Evolutionary conservation across 2,329 filamentous ascomycete genomes (phyloP), one percentile per base, ranked within the genome.

Genomic region (Helicocarpus griseus): DNA sequence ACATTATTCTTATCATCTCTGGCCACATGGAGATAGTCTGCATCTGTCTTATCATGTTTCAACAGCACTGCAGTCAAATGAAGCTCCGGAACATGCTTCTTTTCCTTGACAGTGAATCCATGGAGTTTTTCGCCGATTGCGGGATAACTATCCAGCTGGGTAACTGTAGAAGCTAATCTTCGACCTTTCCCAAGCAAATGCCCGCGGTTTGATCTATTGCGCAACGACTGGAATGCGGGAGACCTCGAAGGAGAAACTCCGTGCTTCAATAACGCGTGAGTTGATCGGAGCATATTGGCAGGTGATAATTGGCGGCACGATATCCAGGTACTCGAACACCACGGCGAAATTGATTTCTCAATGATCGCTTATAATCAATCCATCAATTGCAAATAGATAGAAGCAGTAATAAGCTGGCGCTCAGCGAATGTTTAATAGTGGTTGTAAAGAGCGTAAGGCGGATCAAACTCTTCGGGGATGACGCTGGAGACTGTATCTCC

Each of bases 1-100:
- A 97, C 93, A 87, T 98, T 98, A 74, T 98, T 98, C 75, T 85
- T 86, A 66, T 98, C 93, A 53, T 97, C 89, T 60, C 91, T 80
- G 14, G 90, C 91, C 61, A 98, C 86, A 71, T 98, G 93, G 44
- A 98, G 78, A 66, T 97, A 96, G 60, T 98, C 89, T 57, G 93
- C 93, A 54, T 90, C 89, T 0, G 93, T 98, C 75, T 90, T 90
- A 73, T 97, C 87, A 67, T 98, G 93, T 63, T 87, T 84, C 56
- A 98, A 79, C 57, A 94, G 87, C 49, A 97, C 72, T 4, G 93
- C 93, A 1, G 90, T 95, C 63, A 98, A 73, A 69, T 97, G 87
- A 46, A 97, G 80, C 73, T 98, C 93, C 0, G 90, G 89, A 2
- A 98, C 87, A 72, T 95, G 87, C 73, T 96, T 95, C 55, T 86